A percentile compares a stretch with the other conserved stretches of the same genome.
Evolutionary conservation across 2,329 filamentous ascomycete species (phyloP).

Genomic region (Pseudogymnoascus sp.): DNA sequence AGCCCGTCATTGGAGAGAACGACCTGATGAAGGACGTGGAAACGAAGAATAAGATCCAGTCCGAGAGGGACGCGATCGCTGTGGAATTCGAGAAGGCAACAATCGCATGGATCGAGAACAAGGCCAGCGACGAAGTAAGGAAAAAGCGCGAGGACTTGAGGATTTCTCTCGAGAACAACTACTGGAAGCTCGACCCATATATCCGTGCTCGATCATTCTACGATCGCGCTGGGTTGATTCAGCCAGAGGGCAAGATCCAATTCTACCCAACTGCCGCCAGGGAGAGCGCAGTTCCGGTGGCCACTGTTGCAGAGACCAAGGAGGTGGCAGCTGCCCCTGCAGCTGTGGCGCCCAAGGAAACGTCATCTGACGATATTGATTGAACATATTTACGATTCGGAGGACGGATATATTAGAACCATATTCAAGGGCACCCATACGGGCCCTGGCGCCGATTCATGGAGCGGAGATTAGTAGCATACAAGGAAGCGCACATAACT

Average conservation of each 20-base stretch:
- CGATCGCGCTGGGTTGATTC: conserved; percentile 71
- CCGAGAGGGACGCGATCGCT: conserved; percentile 59
- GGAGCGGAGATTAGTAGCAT: not conserved
- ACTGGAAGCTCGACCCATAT: conserved; percentile 88
- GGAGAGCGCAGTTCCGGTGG: conserved; percentile 14
- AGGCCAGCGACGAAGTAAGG: conserved; percentile 42
- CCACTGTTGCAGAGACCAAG: conserved; percentile 6
- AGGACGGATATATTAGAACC: conserved; percentile 3
- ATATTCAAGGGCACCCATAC: not conserved
- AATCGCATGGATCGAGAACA: conserved; percentile 62
- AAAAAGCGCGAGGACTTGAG: conserved; percentile 57
- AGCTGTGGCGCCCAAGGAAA: conserved; percentile 19
- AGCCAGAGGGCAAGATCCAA: conserved; percentile 59
- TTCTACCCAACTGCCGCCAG: conserved; percentile 52
- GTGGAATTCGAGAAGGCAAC: conserved; percentile 70
- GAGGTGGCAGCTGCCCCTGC: conserved; percentile 11
- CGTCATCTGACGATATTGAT: conserved; percentile 27
- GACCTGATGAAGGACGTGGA: conserved; percentile 60
- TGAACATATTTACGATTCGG: conserved; percentile 16
- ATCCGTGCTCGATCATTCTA: conserved; percentile 77
- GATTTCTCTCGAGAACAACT: conserved; percentile 60
- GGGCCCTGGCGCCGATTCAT: not conserved
- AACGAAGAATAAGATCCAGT: conserved; percentile 57
- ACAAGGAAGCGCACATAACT: conserved; percentile 13
- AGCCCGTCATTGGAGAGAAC: conserved; percentile 73